These are phyloP conservation scores for Penicillium cosmopolitanum DNA, from an alignment of 495 filamentous ascomycete genomes.

Conservation along the genomic window DNA sequence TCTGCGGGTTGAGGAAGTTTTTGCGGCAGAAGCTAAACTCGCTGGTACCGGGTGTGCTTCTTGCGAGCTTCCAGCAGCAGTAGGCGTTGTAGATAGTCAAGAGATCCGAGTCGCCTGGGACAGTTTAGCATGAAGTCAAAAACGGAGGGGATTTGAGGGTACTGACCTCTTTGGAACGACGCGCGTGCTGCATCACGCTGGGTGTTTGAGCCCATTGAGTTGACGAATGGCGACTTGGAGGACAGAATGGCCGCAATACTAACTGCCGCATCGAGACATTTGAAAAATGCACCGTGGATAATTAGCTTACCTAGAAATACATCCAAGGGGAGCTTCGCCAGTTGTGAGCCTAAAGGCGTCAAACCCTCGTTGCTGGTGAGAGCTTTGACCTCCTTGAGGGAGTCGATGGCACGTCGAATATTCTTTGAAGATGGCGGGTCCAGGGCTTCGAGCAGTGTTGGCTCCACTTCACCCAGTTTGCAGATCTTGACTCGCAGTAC, in stretches of 20 bases:
- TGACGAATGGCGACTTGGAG: conserved; percentile 91
- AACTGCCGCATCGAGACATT: conserved; percentile 84
- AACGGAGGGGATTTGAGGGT: not conserved
- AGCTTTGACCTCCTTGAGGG: conserved; percentile 89
- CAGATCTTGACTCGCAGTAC: conserved; percentile 97
- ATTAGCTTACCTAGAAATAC: conserved; percentile 94
- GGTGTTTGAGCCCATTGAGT: conserved; percentile 76
- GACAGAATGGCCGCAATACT: conserved; percentile 92
- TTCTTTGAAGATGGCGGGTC: conserved; percentile 91
- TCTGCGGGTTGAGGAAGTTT: conserved; percentile 85
- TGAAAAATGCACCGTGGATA: conserved; percentile 79
- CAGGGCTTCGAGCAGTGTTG: conserved; percentile 84
- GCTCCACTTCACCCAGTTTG: conserved; percentile 87
- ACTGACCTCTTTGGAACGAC: conserved; percentile 68
- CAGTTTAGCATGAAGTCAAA: conserved; percentile 17
- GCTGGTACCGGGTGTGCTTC: conserved; percentile 62
- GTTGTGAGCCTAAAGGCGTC: conserved; percentile 81
- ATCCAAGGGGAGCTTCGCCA: conserved; percentile 87
- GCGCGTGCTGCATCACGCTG: conserved; percentile 78
- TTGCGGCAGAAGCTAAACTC: conserved; percentile 89
- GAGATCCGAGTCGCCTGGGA: conserved; percentile 80
- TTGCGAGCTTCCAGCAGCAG: conserved; percentile 79
- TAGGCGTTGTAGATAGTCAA: conserved; percentile 94
- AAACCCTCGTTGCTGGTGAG: conserved; percentile 79
- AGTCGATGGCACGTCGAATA: conserved; percentile 87